Conservation (phyloP, 2,329 filamentous ascomycete species). For the Diaporthe ilicicola region DNA sequence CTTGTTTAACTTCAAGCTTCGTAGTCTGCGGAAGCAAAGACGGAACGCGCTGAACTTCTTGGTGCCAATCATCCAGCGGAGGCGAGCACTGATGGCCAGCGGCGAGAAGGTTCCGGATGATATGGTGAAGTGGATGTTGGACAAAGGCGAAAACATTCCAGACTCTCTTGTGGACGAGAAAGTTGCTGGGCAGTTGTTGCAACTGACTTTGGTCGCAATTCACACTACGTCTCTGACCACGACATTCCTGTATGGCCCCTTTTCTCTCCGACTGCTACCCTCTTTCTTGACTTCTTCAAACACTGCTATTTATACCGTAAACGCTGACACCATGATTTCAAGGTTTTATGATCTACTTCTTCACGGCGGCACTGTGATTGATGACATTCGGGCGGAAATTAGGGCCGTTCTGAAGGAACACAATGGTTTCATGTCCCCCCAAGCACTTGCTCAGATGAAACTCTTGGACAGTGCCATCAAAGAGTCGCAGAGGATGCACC, state of each 20-base stretch:
- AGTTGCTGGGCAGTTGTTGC: not conserved
- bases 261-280: not conserved
- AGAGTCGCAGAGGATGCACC: not conserved
- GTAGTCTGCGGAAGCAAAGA: not conserved
- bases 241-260: not conserved
- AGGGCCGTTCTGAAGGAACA: not conserved
- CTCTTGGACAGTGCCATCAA: not conserved
- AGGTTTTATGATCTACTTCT: not conserved
- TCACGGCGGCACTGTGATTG: not conserved
- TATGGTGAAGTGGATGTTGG: not conserved
- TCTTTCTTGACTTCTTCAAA: not conserved
- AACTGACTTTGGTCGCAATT: not conserved
- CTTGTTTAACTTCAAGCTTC: not conserved
- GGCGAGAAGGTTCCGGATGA: not conserved
- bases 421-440: not conserved
- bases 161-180: not conserved
- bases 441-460: not conserved
- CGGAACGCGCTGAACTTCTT: not conserved
- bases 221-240: not conserved
- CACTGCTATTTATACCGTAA: not conserved
- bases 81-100: not conserved
- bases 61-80: not conserved
- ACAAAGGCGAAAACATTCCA: not conserved
- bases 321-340: not conserved
- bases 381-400: not conserved